Percentiles rank a stretch among this genome's conserved stretches.
Conservation (phyloP, 192 early-diverging fungal genomes). For the Phycomyces blakesleeanus region DNA sequence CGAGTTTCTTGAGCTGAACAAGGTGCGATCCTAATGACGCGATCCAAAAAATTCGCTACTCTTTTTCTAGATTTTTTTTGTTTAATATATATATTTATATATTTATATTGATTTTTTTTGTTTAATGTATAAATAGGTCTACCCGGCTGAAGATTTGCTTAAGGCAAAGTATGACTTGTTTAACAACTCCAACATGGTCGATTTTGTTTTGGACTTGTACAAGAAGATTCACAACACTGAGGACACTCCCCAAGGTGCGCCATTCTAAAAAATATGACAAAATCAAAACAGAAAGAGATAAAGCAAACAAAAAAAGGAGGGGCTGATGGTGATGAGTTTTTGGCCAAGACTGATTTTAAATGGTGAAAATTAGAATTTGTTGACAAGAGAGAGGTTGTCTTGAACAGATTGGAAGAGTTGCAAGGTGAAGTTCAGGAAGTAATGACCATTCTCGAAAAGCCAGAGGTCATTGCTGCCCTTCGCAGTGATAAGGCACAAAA, state of each 20-base stretch:
- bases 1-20: constrained; percentile 80
- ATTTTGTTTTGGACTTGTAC: constrained; percentile 84
- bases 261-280: constrained; percentile 6
- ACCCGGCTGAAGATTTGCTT: constrained; percentile 69
- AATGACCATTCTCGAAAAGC: constrained; percentile 87
- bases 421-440: constrained; percentile 77
- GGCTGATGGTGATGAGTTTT: no score
- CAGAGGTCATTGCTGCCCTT: constrained; percentile 81
- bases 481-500: constrained; percentile 94
- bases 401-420: constrained; percentile 69
- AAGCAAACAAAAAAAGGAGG: no score
- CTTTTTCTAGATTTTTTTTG: neutral
- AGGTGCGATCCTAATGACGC: constrained; percentile 37
- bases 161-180: constrained; percentile 90
- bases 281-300: neutral
- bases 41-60: neutral
- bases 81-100: no score
- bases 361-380: constrained; percentile 46
- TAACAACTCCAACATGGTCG: constrained; percentile 89
- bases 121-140: constrained; percentile 70
- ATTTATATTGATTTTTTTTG: no score
- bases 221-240: constrained; percentile 75
- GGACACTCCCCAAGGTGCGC: constrained; percentile 66
- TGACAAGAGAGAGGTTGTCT: constrained; percentile 72
- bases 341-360: neutral